These are phyloP conservation scores for Pseudognaphalium luteoalbum DNA, from an alignment of 129 eudicot genomes.

Conservation along the genomic window DNA sequence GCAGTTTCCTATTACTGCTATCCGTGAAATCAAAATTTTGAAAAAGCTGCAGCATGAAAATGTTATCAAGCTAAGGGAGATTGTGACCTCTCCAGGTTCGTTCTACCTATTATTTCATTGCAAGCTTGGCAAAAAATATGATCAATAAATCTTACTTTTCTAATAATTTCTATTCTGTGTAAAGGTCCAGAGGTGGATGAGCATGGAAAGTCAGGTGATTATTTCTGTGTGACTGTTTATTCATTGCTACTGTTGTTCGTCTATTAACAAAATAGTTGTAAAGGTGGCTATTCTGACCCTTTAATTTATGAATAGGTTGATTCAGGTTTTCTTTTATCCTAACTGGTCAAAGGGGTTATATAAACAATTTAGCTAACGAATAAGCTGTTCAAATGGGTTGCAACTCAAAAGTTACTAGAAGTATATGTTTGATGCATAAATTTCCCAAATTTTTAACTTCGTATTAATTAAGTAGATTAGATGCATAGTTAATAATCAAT, in stretches of 20 bases:
- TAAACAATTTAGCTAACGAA: background rate
- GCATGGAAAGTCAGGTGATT: conserved; percentile 53
- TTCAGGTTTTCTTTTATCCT: background rate
- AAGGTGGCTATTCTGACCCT: conserved; percentile 1
- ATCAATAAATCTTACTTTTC: conserved; percentile 9
- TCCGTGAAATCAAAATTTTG: conserved; percentile 68
- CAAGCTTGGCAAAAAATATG: background rate
- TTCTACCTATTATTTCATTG: conserved; percentile 7
- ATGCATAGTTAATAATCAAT: background rate
- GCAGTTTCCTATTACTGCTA: conserved; percentile 68
- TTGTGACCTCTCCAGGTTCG: conserved; percentile 58
- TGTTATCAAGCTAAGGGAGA: conserved; percentile 62
- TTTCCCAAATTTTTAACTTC: too few relatives aligned
- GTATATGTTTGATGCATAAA: background rate
- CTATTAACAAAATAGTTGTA: background rate
- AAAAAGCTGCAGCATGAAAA: conserved; percentile 73
- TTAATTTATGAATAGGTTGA: background rate
- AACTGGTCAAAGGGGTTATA: background rate
- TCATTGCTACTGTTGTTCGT: conserved; percentile 2
- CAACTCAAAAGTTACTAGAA: background rate
- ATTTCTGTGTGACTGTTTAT: background rate
- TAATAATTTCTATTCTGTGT: background rate
- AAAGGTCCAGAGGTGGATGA: conserved; percentile 61
- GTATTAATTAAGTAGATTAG: too few relatives aligned
- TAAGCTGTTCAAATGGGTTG: background rate